Percentiles rank a stretch among this genome's conserved stretches.
These are phyloP conservation scores for Hypoxylon cercidicola DNA, from an alignment of 495 filamentous ascomycete species.

Conservation along the genomic window DNA sequence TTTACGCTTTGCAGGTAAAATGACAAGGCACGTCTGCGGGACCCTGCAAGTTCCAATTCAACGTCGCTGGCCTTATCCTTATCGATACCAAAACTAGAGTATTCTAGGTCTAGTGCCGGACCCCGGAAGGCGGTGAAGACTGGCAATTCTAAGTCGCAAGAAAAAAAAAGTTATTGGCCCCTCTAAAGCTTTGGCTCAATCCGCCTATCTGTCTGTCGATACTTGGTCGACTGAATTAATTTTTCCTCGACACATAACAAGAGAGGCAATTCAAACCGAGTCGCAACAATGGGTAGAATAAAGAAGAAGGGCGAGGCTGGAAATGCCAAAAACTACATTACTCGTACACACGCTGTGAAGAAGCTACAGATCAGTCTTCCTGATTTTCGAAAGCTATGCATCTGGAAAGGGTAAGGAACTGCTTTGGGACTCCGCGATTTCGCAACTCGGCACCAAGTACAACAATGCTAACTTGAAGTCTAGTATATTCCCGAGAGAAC, in stretches of 20 bases:
- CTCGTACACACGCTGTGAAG: slow-evolving; percentile 92
- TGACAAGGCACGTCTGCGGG: slow-evolving; percentile 9
- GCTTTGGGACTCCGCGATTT: background rate
- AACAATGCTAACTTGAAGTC: background rate
- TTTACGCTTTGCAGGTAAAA: slow-evolving; percentile 1
- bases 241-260: slow-evolving; percentile 2
- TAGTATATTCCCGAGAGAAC: slow-evolving; percentile 95
- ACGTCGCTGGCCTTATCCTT: slow-evolving; percentile 28
- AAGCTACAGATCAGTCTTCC: slow-evolving; percentile 97
- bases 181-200: slow-evolving; percentile 35
- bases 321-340: slow-evolving; percentile 98
- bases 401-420: slow-evolving; percentile 78
- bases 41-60: slow-evolving; percentile 3
- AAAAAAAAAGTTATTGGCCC: slow-evolving; percentile 52
- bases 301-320: slow-evolving; percentile 97
- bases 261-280: slow-evolving; percentile 1
- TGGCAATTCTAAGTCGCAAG: slow-evolving; percentile 29
- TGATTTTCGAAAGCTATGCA: slow-evolving; percentile 97
- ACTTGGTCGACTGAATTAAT: slow-evolving; percentile 1
- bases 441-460: background rate
- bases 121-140: slow-evolving; percentile 28
- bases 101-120: slow-evolving; percentile 4
- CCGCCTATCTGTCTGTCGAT: background rate
- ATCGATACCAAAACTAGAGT: slow-evolving; percentile 11
- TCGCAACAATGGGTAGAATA: slow-evolving; percentile 75